Conservation (phyloP, 495 filamentous ascomycete species). For the Geoglossum glabrum region DNA sequence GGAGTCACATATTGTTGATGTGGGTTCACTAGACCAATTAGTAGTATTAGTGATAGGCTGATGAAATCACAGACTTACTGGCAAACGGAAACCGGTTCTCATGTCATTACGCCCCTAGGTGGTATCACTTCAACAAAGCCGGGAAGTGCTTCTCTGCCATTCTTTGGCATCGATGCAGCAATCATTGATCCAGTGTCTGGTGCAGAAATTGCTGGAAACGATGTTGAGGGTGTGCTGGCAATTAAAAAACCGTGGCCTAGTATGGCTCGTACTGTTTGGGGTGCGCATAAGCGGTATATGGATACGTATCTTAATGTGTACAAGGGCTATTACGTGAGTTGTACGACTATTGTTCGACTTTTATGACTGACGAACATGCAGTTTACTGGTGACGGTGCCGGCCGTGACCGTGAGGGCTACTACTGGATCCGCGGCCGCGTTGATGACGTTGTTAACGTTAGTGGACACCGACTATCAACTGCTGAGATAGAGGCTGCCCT, state of each 20-base stretch:
- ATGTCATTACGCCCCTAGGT: slow-evolving; percentile 64
- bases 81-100: slow-evolving; percentile 98
- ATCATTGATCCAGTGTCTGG: slow-evolving; percentile 95
- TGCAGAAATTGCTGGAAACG: slow-evolving; percentile 84
- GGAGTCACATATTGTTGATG: slow-evolving; percentile 84
- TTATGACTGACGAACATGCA: slow-evolving; percentile 23
- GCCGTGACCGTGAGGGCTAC: slow-evolving; percentile 93
- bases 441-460: slow-evolving; percentile 96
- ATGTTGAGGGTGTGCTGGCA: slow-evolving; percentile 92
- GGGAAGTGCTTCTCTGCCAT: slow-evolving; percentile 57
- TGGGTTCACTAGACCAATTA: slow-evolving; percentile 27
- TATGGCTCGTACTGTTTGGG: slow-evolving; percentile 98
- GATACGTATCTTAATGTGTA: slow-evolving; percentile 97
- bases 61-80: slow-evolving; percentile 72
- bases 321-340: slow-evolving; percentile 87
- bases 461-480: slow-evolving; percentile 85
- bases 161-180: slow-evolving; percentile 96
- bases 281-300: slow-evolving; percentile 95
- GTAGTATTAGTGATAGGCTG: neutral
- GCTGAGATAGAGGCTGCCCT: slow-evolving; percentile 96
- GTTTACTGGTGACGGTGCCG: slow-evolving; percentile 97
- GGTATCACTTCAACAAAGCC: slow-evolving; percentile 65
- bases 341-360: neutral
- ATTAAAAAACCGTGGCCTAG: slow-evolving; percentile 98
- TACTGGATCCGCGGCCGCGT: slow-evolving; percentile 99